Percentiles rank a stretch among this genome's conserved stretches.
Conservation (phyloP, 495 filamentous ascomycete genomes). For the Elasticomyces elasticus region DNA sequence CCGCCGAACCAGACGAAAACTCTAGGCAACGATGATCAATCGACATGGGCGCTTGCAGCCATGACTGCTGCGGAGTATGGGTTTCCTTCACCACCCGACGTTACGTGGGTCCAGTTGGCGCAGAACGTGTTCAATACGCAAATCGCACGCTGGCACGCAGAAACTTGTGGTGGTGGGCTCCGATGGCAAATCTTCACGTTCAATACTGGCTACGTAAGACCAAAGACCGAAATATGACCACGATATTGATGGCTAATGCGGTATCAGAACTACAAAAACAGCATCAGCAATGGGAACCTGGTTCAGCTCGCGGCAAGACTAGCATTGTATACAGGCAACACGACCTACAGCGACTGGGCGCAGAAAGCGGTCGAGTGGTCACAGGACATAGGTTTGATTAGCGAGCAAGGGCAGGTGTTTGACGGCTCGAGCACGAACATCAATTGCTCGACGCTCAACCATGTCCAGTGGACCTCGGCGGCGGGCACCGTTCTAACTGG, state of each 20-base stretch:
- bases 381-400: slow-evolving; percentile 43
- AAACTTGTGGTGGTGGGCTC: slow-evolving; percentile 31
- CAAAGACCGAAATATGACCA: too few species aligned
- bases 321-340: slow-evolving; percentile 59
- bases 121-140: slow-evolving; percentile 27
- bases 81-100: slow-evolving; percentile 17
- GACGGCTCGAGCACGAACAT: slow-evolving; percentile 50
- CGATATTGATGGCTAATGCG: slow-evolving; percentile 60
- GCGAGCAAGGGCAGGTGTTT: slow-evolving; percentile 46
- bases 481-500: slow-evolving; percentile 12
- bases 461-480: slow-evolving; percentile 18
- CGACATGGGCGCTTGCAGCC: slow-evolving; percentile 28
- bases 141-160: slow-evolving; percentile 45
- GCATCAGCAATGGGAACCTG: slow-evolving; percentile 66
- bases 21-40: slow-evolving; percentile 30
- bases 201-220: slow-evolving; percentile 52
- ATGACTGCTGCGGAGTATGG: slow-evolving; percentile 28
- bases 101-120: slow-evolving; percentile 24
- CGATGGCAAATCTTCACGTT: slow-evolving; percentile 79
- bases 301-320: slow-evolving; percentile 75
- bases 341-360: slow-evolving; percentile 68
- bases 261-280: slow-evolving; percentile 64
- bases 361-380: slow-evolving; percentile 64
- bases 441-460: slow-evolving; percentile 42
- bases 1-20: slow-evolving; percentile 61